These are phyloP conservation scores for Calonectria hongkongensis DNA, from an alignment of 2,329 filamentous ascomycete genomes.

Conservation along the genomic window DNA sequence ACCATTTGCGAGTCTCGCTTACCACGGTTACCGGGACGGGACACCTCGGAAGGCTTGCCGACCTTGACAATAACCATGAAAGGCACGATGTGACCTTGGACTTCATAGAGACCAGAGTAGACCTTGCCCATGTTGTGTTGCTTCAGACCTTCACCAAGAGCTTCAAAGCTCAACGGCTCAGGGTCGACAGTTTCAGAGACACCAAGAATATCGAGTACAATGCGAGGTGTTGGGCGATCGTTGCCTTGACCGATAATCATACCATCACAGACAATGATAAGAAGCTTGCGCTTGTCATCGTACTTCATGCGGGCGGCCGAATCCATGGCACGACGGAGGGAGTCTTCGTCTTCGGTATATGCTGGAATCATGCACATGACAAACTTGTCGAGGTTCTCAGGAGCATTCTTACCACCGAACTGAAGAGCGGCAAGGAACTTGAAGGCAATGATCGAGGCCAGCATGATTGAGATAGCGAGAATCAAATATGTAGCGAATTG, in stretches of 20 bases:
- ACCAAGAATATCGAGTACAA: constrained; percentile 96
- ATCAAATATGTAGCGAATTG: constrained; percentile 93
- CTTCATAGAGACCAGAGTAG: constrained; percentile 98
- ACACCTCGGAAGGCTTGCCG: constrained; percentile 97
- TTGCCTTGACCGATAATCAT: constrained; percentile 99
- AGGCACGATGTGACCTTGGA: constrained; percentile 97
- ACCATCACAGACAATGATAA: constrained; percentile 95
- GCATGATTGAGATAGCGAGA: constrained; percentile 86
- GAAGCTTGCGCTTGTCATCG: constrained; percentile 97
- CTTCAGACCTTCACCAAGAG: constrained; percentile 94
- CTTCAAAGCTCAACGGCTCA: constrained; percentile 96
- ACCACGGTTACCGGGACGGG: constrained; percentile 95
- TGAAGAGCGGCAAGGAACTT: constrained; percentile 98
- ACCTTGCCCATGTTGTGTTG: constrained; percentile 99
- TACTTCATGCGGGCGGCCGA: constrained; percentile 97
- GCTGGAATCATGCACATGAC: constrained; percentile 98
- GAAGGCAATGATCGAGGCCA: constrained; percentile 90
- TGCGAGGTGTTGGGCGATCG: constrained; percentile 94
- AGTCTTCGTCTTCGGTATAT: constrained; percentile 99
- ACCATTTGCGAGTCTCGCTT: constrained; percentile 99
- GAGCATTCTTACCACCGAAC: constrained; percentile 92
- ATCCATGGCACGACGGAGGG: constrained; percentile 95
- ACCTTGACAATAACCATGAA: constrained; percentile 98
- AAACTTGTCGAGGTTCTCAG: constrained; percentile 98
- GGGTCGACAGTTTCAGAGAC: constrained; percentile 96